Conservation (phyloP, 176 grass and related monocot species). For the Bonia amplexicaulis region DNA sequence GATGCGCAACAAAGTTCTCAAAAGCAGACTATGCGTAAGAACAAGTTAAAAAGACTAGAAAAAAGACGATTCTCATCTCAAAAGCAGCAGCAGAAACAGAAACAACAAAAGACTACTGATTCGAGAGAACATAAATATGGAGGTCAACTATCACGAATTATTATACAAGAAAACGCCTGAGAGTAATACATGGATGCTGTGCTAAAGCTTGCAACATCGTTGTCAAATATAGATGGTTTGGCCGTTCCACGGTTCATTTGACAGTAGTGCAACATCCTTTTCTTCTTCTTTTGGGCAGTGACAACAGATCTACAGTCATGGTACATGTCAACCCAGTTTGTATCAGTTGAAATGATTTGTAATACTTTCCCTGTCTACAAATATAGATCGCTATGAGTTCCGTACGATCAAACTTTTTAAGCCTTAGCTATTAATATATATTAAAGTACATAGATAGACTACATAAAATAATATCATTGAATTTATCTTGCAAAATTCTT, state of each 20-base stretch:
- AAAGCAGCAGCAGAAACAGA: background rate
- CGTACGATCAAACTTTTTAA: too few relatives aligned
- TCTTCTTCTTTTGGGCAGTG: too few relatives aligned
- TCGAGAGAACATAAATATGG: background rate
- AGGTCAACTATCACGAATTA: background rate
- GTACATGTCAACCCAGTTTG: background rate
- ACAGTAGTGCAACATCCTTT: background rate
- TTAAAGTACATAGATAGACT: too few relatives aligned
- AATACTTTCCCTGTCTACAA: too few relatives aligned
- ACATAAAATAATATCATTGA: too few relatives aligned
- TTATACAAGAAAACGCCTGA: background rate
- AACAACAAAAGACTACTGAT: background rate
- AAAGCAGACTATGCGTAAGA: background rate
- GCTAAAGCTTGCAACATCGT: background rate
- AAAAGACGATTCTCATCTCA: background rate
- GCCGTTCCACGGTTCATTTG: background rate
- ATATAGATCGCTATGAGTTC: rapidly evolving
- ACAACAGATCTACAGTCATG: background rate
- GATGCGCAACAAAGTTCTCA: background rate
- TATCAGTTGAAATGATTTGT: background rate
- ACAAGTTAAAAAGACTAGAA: background rate
- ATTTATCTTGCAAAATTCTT: too few relatives aligned
- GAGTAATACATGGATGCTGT: background rate
- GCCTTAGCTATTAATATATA: too few relatives aligned
- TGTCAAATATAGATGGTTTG: background rate